Base-by-base conservation (phyloP, 352 stramenopile genomes). In the Phytophthora rubi region DNA sequence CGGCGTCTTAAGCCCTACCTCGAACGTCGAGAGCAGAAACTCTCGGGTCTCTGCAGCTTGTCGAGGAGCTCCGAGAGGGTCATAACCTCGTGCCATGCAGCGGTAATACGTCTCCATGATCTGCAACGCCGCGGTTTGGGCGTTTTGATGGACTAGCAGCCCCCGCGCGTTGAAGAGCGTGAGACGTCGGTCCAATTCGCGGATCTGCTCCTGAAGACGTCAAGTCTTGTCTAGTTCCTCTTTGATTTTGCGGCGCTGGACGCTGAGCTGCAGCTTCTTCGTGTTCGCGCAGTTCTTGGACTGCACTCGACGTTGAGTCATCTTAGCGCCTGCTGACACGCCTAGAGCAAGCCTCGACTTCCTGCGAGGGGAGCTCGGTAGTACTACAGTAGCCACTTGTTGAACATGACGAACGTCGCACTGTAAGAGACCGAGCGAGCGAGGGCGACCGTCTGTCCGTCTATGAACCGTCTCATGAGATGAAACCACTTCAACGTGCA, bases 31-130 rank as follows among this genome's bases (percentile, higher is more conserved):
- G 6, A 53, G 45, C 2, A 87, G 45, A 52, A 85, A 87, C 9
- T 51, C 35, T 13, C 42, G 21, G 9, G 61, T 69, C 30, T 68
- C 30, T 9, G 26, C 8, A 1, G 58, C 44, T 6, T 56, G 58
- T 16, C 23, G 37, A 6, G 44, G 47, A 18, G 68, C 53, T 7
- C 60, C 47, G 1, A 15, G 3, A 4, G 67, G 54, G 33, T 76
- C 59, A 21, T 73, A 76, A 0, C 79, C 79, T 30, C 57, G 65
- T 5, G 63, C 55, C 44, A 78, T 75, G 61, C 79, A 59, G 4
- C 55, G 33, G 18, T 80, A 78, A 44, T 83, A 87, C 28, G 61
- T 81, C 23, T 61, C 37, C 45, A 83, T 59, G 39, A 82, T 62
- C 6, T 62, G 39, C n/a, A 85, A 48, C 5, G 75, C 71, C 5